Conservation (phyloP, 2,329 filamentous ascomycete genomes). For the Paraconiothyrium brasiliense region DNA sequence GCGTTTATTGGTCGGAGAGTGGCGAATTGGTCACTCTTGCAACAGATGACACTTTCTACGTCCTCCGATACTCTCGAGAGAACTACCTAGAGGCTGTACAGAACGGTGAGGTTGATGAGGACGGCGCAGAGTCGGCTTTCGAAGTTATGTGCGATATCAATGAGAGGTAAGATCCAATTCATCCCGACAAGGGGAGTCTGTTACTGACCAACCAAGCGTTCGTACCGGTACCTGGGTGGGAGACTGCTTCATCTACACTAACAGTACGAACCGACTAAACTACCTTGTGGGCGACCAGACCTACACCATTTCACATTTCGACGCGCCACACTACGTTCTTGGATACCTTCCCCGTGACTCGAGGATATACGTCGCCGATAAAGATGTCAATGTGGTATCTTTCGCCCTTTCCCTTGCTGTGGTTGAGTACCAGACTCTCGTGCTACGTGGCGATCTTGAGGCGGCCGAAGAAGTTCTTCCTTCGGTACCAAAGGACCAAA, state of each 20-base stretch:
- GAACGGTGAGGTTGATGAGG: conserved; percentile 81
- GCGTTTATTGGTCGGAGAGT: conserved; percentile 95
- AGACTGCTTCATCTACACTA: conserved; percentile 99
- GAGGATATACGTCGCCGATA: conserved; percentile 94
- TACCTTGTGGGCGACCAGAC: conserved; percentile 98
- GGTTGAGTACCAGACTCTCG: conserved; percentile 95
- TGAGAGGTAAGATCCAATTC: conserved; percentile 71
- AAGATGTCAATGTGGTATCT: conserved; percentile 91
- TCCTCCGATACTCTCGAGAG: conserved; percentile 89
- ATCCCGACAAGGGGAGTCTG: neutral
- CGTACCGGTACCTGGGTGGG: conserved; percentile 97
- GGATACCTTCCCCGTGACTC: conserved; percentile 96
- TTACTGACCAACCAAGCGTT: conserved; percentile 64
- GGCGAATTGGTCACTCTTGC: conserved; percentile 92
- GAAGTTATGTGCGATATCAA: conserved; percentile 96
- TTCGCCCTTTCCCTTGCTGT: conserved; percentile 91
- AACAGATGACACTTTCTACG: conserved; percentile 95
- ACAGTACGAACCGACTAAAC: conserved; percentile 94
- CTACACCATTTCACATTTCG: conserved; percentile 97
- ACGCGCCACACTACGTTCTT: conserved; percentile 92
- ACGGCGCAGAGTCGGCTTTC: conserved; percentile 94
- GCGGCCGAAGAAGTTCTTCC: conserved; percentile 84
- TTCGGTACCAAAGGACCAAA: conserved; percentile 87
- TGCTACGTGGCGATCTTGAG: conserved; percentile 93
- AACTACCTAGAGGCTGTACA: conserved; percentile 86